A percentile compares a stretch with the other conserved stretches of the same genome.
These are phyloP conservation scores for Sporormia fimetaria DNA, from an alignment of 495 filamentous ascomycete genomes.

Conservation along the genomic window DNA sequence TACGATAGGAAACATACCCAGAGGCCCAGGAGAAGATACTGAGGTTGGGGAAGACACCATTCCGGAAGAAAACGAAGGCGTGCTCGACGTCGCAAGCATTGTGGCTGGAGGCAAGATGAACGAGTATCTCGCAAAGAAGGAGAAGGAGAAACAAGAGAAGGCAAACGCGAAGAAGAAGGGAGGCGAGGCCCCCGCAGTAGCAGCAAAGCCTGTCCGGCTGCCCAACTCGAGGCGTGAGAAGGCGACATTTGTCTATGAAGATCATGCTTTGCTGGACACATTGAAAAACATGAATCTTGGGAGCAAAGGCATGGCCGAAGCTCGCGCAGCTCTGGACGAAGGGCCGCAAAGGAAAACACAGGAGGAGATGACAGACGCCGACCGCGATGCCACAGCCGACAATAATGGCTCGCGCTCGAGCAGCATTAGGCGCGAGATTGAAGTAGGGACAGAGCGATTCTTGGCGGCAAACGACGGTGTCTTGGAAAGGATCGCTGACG, in stretches of 20 bases:
- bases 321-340: constrained; percentile 32
- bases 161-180: constrained; percentile 48
- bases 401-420: constrained; percentile 33
- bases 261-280: constrained; percentile 53
- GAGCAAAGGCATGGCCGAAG: constrained; percentile 31
- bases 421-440: constrained; percentile 55
- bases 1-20: constrained; percentile 33
- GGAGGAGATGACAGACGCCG: constrained; percentile 24
- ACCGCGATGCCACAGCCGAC: constrained; percentile 19
- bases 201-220: constrained; percentile 47
- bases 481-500: constrained; percentile 66
- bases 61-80: constrained; percentile 60
- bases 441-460: constrained; percentile 82
- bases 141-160: constrained; percentile 78
- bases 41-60: constrained; percentile 41
- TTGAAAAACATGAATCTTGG: constrained; percentile 40
- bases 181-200: constrained; percentile 34
- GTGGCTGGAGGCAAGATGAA: constrained; percentile 82
- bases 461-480: constrained; percentile 61
- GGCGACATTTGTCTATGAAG: constrained; percentile 74
- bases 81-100: constrained; percentile 87
- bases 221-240: constrained; percentile 73
- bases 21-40: constrained; percentile 43
- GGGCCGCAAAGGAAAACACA: constrained; percentile 34
- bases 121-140: constrained; percentile 82